Base-by-base conservation (phyloP, 2,329 filamentous ascomycete species). In the Ambrosiella beaveri region DNA sequence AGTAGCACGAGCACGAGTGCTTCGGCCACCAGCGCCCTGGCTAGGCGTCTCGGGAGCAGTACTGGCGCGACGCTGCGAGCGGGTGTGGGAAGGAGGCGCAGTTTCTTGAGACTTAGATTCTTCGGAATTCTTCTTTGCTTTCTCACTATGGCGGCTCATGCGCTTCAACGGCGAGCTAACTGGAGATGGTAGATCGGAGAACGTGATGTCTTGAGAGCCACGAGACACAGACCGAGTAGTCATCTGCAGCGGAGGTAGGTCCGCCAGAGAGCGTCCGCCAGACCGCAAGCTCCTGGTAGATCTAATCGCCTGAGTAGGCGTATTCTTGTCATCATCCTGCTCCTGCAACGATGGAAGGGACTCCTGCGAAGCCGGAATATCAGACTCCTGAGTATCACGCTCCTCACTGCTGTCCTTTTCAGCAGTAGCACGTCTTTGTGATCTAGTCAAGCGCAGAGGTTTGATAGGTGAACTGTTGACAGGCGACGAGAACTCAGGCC, bases 401-500 rank as follows among this genome's bases (percentile, higher is more conserved):
- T 50, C 12, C 27, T 45, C 37, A 5, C 37, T 41, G 7, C 19
- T 17, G 3, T 47, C 37, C 35, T 55, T 27, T 27, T 27, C 27
- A 27, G 27, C 36, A 19, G 56, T 5, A 8, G 56, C 56, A 8
- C 59, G 56, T 11, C 53, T 54, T 15, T 52, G 56, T 9, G 59
- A 58, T 13, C 59, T 17, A 5, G 59, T 60, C 15, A 60, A 38
- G n/a, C 59, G 59, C 35, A 52, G 45, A 2, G 57, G 54, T 13
- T 61, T 57, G 27, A 66, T 65, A 1, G 79, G 79, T 2, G 78
- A 79, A 9, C 73, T 75, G 11, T 58, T 62, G 11, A 63, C 56
- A 17, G 62, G 74, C 8, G 79, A 78, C 1, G 79, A 81, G 1
- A 78, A 80, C n/a, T 80, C 75, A 8, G 76, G 71, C 74, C 77